Evolutionary conservation across 1,139 yeast genomes (phyloP).

Genomic region (Tardiomyces blankii): DNA sequence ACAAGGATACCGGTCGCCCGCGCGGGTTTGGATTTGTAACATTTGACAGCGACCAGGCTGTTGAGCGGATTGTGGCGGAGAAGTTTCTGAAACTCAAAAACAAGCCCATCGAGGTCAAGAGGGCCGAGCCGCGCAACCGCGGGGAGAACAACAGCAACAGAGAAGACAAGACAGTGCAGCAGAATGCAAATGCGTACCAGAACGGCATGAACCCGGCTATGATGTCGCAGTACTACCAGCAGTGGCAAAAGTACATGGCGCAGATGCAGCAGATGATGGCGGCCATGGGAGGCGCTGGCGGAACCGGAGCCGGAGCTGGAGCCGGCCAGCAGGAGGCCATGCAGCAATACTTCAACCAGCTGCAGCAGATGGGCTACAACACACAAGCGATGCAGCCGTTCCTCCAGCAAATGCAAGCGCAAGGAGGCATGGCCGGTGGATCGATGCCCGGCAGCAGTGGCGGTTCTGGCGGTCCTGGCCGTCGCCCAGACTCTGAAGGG

Average conservation of each 20-base stretch:
- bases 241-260: conserved; percentile 60
- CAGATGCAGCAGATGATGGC: conserved; percentile 29
- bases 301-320: conserved; percentile 39
- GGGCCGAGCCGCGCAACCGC: conserved; percentile 88
- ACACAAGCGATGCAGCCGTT: conserved; percentile 7
- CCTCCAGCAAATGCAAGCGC: conserved; percentile 9
- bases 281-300: conserved; percentile 11
- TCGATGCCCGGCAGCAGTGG: conserved; percentile 1
- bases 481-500: background rate
- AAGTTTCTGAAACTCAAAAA: conserved; percentile 79
- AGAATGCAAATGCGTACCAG: background rate
- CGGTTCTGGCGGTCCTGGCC: background rate
- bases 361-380: conserved; percentile 8
- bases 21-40: conserved; percentile 98
- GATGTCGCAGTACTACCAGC: conserved; percentile 82
- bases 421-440: conserved; percentile 9
- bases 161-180: conserved; percentile 3
- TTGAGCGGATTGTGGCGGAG: conserved; percentile 78
- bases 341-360: conserved; percentile 14
- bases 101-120: conserved; percentile 86
- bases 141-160: conserved; percentile 9
- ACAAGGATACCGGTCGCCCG: conserved; percentile 94
- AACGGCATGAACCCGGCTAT: conserved; percentile 46
- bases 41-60: conserved; percentile 92
- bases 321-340: conserved; percentile 27